These are phyloP conservation scores for Isabelozyma rhagii DNA, from an alignment of 805 yeast genomes.

Conservation along the genomic window DNA sequence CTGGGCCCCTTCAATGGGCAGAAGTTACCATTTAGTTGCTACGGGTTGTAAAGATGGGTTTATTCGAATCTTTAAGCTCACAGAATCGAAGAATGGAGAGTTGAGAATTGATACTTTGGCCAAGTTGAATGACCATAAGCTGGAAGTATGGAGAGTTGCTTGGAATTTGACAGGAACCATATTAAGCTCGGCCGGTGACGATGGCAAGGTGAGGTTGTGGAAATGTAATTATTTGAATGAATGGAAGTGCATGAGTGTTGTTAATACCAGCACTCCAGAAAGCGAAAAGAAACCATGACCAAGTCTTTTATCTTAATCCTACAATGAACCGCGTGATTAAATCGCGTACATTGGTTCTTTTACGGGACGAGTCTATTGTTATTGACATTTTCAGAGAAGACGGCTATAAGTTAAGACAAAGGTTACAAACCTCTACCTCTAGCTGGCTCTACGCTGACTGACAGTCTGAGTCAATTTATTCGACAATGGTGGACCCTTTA, in stretches of 20 bases:
- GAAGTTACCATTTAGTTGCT: conserved; percentile 83
- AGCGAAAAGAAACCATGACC: not conserved
- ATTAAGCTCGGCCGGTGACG: conserved; percentile 91
- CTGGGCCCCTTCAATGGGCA: conserved; percentile 97
- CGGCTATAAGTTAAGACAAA: no score
- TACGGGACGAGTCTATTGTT: no score
- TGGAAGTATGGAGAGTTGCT: conserved; percentile 93
- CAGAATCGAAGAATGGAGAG: conserved; percentile 36
- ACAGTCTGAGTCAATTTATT: no score
- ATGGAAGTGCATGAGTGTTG: conserved; percentile 87
- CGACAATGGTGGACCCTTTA: no score
- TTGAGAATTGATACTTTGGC: conserved; percentile 58
- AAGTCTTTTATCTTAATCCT: not conserved
- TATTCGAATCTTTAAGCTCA: conserved; percentile 78
- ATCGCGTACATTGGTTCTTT: no score
- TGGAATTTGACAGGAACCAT: conserved; percentile 96
- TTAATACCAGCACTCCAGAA: conserved; percentile 24
- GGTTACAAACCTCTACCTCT: no score
- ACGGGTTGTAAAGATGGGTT: conserved; percentile 95
- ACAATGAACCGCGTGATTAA: not conserved
- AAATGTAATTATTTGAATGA: conserved; percentile 81
- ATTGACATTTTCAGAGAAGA: no score
- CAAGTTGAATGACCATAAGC: conserved; percentile 70
- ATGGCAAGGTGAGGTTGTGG: conserved; percentile 90
- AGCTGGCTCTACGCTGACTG: no score